Base-by-base conservation (phyloP, 768 basidiomycete genomes). In the Suillus alpinus region DNA sequence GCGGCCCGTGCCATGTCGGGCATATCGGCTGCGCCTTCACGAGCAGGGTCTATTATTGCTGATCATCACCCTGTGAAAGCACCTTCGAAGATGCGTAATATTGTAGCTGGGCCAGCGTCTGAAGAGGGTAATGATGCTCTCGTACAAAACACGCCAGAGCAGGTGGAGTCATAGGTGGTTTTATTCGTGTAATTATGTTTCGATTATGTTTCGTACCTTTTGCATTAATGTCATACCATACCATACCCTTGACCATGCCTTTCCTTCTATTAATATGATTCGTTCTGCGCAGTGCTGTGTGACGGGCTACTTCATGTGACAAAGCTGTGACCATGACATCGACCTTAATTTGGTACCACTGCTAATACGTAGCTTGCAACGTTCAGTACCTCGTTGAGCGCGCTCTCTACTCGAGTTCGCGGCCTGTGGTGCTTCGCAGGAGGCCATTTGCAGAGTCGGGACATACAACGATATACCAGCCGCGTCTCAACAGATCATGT, bases 1-100 rank as follows among this genome's bases (percentile, higher is more conserved):
- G 78, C 56, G 6, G 62, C 65, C 29, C 68, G 68, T 56, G 65
- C 65, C 20, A 69, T 69, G 31, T 84, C 81, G 8, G 72, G 76
- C 37, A 75, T 77, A 46, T 81, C 78, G 16, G 82, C 83, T 34
- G 83, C 77, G 44, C 81, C 85, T 18, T 88, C 86, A 58, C 81
- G 86, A 41, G 80, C 84, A 57, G 80, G 79, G 34, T 88, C 86
- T 1, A 79, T 76, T 3, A 79, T 77, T 36, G 80, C 80, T 6
- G 85, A 85, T 55, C 62, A 69, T 7, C 75, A 76, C 20, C 69
- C 76, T 36, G 75, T 79, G 6, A 80, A 81, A 49, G 80, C 82
- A 18, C 85, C 84, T 34, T 84, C 87, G 31, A 88, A 87, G 70
- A 86, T 88, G 86, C 78, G 87, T 61, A 86, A 82, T 61, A 81